A percentile compares a stretch with the other conserved stretches of the same genome.
Evolutionary conservation across 768 basidiomycete genomes (phyloP).

Genomic region (Krasilnikovozyma curviuscula): DNA sequence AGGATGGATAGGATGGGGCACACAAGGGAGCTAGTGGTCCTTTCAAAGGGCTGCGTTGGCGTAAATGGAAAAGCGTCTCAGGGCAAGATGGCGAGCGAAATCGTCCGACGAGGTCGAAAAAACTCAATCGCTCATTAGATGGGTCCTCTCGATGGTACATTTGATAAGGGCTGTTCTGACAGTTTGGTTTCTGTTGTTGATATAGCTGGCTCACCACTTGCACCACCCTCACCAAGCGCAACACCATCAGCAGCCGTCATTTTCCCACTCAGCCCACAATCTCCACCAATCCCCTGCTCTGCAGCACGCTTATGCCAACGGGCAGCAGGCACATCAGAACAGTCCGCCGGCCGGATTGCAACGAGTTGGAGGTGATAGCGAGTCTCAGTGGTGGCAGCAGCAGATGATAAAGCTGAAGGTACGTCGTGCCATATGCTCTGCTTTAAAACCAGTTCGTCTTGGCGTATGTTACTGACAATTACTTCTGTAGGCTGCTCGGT

Average conservation of each 20-base stretch:
- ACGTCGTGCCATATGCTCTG: conserved; percentile 24
- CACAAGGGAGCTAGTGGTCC: background rate
- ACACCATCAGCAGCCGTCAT: conserved; percentile 40
- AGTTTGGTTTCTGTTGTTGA: background rate
- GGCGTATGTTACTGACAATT: conserved; percentile 17
- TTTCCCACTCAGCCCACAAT: conserved; percentile 11
- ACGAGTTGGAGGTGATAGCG: background rate
- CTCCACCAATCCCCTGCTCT: conserved; percentile 31
- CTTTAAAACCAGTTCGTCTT: conserved; percentile 12
- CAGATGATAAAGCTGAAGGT: conserved; percentile 86
- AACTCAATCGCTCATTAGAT: background rate
- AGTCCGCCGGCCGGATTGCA: background rate
- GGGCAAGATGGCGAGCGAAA: too few species aligned
- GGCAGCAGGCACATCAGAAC: conserved; percentile 27
- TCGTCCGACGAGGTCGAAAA: background rate
- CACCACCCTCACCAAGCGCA: conserved; percentile 1
- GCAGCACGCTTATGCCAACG: conserved; percentile 38
- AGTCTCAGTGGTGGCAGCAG: conserved; percentile 49
- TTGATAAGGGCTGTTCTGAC: background rate
- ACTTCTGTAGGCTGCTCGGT: conserved; percentile 48
- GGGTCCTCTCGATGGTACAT: background rate
- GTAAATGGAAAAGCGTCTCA: background rate
- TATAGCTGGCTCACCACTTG: background rate
- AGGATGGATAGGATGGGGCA: too few species aligned
- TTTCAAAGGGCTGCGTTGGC: background rate